These are phyloP conservation scores for Astrocystis sublimbata DNA, from an alignment of 495 filamentous ascomycete genomes.

Conservation along the genomic window DNA sequence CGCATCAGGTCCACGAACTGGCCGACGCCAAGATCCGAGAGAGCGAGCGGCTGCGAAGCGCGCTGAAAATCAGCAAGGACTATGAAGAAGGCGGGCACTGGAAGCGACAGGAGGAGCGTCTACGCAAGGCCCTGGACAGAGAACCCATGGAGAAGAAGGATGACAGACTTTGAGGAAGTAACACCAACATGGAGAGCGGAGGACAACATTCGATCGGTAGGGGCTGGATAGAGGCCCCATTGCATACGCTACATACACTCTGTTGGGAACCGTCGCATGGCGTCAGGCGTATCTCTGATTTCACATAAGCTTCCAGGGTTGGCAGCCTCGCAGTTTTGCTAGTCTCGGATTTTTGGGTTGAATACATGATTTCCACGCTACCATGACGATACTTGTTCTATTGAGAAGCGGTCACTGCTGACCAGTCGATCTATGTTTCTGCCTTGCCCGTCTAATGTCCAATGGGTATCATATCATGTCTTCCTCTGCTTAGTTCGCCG, in stretches of 20 bases:
- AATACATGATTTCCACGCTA: not conserved
- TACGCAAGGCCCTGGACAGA: slow-evolving; percentile 57
- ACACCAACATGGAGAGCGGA: too few species aligned
- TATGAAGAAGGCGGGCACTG: slow-evolving; percentile 84
- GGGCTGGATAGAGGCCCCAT: not conserved
- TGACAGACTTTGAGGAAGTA: slow-evolving; percentile 12
- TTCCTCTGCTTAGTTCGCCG: slow-evolving; percentile 44
- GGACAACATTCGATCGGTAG: not conserved
- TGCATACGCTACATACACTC: not conserved
- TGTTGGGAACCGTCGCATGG: slow-evolving; percentile 13
- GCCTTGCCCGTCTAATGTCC: slow-evolving; percentile 24
- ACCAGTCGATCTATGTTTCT: slow-evolving; percentile 13
- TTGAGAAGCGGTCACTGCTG: not conserved
- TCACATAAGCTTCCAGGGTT: not conserved
- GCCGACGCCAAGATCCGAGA: slow-evolving; percentile 96
- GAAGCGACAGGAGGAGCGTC: slow-evolving; percentile 70
- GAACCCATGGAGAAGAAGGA: slow-evolving; percentile 41
- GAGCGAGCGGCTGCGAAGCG: slow-evolving; percentile 83
- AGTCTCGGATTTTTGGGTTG: not conserved
- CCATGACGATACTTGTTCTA: not conserved
- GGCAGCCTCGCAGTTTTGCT: not conserved
- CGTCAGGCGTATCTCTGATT: slow-evolving; percentile 11
- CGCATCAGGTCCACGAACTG: slow-evolving; percentile 93
- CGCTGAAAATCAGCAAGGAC: slow-evolving; percentile 84
- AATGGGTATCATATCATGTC: slow-evolving; percentile 32